Evolutionary conservation across 2,329 filamentous ascomycete species (phyloP).

Genomic region (Bipolaris bicolor): DNA sequence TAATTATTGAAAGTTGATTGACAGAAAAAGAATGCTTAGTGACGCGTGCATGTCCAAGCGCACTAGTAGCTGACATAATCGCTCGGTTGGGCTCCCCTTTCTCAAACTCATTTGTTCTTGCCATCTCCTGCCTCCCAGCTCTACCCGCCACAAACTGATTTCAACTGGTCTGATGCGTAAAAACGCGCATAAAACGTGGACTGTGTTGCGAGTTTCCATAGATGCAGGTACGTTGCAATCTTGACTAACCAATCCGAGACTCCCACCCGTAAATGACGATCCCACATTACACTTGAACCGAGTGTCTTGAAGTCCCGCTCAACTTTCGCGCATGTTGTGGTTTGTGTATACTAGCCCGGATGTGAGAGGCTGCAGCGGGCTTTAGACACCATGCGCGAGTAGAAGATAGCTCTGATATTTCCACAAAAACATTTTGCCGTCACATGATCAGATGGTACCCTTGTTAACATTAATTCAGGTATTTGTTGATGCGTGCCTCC

Average conservation of each 20-base stretch:
- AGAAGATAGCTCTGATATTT: conserved; percentile 23
- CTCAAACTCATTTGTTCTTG: background rate
- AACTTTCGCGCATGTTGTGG: conserved; percentile 8
- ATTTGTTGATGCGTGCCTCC: background rate
- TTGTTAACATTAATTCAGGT: background rate
- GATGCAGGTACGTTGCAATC: conserved; percentile 2
- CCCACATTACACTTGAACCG: conserved; percentile 24
- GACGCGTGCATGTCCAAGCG: background rate
- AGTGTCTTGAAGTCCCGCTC: conserved; percentile 7
- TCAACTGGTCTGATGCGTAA: background rate
- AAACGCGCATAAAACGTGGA: background rate
- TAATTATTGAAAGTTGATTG: background rate
- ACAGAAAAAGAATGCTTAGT: background rate
- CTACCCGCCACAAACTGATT: background rate
- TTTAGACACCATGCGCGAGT: conserved; percentile 20
- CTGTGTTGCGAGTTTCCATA: background rate
- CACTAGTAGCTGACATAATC: conserved; percentile 12
- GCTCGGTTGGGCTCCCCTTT: conserved; percentile 5
- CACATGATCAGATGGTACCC: background rate
- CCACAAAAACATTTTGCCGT: background rate
- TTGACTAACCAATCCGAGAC: background rate
- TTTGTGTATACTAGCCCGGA: conserved; percentile 19
- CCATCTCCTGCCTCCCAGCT: background rate
- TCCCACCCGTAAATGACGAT: conserved; percentile 14
- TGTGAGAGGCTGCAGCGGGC: conserved; percentile 3